Percentiles rank a stretch among this genome's conserved stretches.
phyloP scores from a whole-genome alignment of 306 rosid genomes.

The Ormosia semicastrata region DNA sequence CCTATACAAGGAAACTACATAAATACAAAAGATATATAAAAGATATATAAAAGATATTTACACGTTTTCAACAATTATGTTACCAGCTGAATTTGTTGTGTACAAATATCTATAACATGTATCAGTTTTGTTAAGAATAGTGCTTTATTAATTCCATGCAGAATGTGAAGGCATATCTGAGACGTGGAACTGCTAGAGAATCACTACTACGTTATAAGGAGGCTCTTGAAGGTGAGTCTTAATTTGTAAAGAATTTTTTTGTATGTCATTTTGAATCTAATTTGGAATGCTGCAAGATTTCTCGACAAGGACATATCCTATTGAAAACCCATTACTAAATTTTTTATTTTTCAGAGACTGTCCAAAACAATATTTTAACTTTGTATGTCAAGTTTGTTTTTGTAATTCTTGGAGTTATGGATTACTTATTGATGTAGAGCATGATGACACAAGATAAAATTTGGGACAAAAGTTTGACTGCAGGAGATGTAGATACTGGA shows the following conservation, averaged over 20 bases:
- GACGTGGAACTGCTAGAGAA: constrained; percentile 92
- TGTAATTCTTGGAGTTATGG: neutral
- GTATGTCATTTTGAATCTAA: neutral
- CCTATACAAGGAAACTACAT: too few relatives aligned
- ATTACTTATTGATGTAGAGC: neutral
- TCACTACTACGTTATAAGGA: constrained; percentile 57
- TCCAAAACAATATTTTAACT: neutral
- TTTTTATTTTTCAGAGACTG: neutral
- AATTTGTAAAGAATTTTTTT: constrained; percentile 5
- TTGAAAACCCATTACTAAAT: neutral
- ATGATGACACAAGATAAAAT: neutral
- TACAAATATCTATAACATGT: neutral
- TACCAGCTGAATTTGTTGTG: neutral
- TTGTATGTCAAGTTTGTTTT: neutral
- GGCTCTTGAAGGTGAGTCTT: constrained; percentile 62
- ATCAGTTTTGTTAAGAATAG: neutral
- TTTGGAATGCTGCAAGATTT: neutral
- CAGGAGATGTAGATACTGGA: neutral
- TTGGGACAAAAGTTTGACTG: neutral
- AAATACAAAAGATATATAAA: too few relatives aligned
- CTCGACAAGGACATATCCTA: neutral
- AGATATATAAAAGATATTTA: too few relatives aligned
- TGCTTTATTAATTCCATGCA: constrained; percentile 32
- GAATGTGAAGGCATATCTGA: constrained; percentile 92
- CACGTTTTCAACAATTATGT: too few relatives aligned